Evolutionary conservation across 495 filamentous ascomycete genomes (phyloP), one percentile per base, ranked within the genome.

Genomic region (Tuber magnatum): DNA sequence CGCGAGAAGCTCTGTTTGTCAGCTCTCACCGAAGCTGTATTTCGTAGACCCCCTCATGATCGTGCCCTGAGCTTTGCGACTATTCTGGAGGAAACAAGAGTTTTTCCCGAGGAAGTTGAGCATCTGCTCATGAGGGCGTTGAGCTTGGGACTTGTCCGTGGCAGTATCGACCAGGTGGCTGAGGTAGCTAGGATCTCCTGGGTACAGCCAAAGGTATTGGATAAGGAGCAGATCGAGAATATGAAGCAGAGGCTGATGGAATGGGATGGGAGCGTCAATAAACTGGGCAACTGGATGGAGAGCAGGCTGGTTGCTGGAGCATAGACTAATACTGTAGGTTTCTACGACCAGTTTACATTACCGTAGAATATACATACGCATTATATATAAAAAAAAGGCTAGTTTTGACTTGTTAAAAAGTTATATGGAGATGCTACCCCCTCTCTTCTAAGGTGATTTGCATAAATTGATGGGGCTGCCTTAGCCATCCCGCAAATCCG

Each of bases 41-140:
- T 98, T 88, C 91, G 92, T 44, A 90, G 96, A 41, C 94, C 96
- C 22, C 95, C 95, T 24, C 95, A 98, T 83, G 93, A 97, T 86
- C 92, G 95, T 76, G 90, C 93, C 74, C 92, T 99, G 90, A 91
- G 91, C 32, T 99, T 99, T 84, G 85, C 85, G 68, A 92, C 92
- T 28, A 97, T 99, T 79, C 88, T 90, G 12, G 86, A 90, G 75
- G 95, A 98, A 86, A 99, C 95, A 12, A 96, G 97, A 83, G 95
- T 99, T 68, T 87, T 89, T 80, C 88, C 90, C 22, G 89, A 93
- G 79, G 93, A 97, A 85, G 97, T 98, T 76, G 95, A 99, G 87
- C 94, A 97, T 81, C 85, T 99, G 72, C 91, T 99, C 81, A 99
- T 99, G 95, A 97, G 97, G 88, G 96, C 95, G 70, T 85, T 99